Conservation (phyloP, 345 rosid genomes). For the Populus euphratica region DNA sequence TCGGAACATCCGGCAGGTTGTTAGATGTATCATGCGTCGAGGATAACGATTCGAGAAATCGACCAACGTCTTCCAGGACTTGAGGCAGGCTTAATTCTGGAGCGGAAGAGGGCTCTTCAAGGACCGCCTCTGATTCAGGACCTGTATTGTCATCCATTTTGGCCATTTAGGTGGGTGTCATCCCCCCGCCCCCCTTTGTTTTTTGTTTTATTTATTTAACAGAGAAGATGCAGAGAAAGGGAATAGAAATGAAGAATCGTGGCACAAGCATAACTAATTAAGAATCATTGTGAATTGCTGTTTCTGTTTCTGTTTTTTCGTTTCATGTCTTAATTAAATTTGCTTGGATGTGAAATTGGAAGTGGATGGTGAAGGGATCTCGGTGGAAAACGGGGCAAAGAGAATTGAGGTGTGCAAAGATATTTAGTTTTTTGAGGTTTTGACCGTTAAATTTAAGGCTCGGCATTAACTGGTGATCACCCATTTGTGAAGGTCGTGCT, state of each 20-base stretch:
- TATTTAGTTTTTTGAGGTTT: not conserved
- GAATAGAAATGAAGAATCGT: slow-evolving; percentile 8
- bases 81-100: slow-evolving; percentile 18
- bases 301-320: not conserved
- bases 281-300: slow-evolving; percentile 13
- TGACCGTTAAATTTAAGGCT: slow-evolving; percentile 6
- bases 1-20: slow-evolving; percentile 47
- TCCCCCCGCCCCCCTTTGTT: no score
- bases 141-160: not conserved
- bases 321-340: slow-evolving; percentile 11
- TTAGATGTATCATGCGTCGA: slow-evolving; percentile 7
- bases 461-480: slow-evolving; percentile 10
- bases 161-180: not conserved
- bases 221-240: not conserved
- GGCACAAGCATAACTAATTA: not conserved
- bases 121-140: not conserved
- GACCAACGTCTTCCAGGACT: slow-evolving; percentile 46
- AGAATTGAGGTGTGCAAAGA: not conserved
- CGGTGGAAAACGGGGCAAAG: not conserved
- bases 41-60: slow-evolving; percentile 29
- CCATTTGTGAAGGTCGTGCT: not conserved
- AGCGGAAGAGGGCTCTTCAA: not conserved
- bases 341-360: slow-evolving; percentile 17
- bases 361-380: not conserved
- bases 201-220: not conserved